phyloP scores from a whole-genome alignment of 2,329 filamentous ascomycete species.

The Hawksworthiomyces lignivorus region DNA sequence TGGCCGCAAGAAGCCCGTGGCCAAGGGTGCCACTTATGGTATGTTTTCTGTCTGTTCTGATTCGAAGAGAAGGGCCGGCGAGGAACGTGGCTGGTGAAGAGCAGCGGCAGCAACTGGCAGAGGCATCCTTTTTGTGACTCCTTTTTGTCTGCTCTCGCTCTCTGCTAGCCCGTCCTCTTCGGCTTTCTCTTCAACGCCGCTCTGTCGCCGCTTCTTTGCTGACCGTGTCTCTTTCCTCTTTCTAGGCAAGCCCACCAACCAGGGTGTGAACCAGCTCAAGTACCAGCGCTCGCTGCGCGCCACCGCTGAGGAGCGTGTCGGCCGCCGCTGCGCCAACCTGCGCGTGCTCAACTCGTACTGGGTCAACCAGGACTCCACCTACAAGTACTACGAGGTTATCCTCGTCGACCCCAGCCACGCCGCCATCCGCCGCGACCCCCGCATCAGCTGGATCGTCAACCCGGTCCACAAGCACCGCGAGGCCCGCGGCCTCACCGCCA shows the following conservation, averaged over 20 bases:
- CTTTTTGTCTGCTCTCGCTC: too few species aligned
- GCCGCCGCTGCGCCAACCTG: conserved; percentile 96
- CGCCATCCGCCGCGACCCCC: conserved; percentile 96
- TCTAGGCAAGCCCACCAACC: conserved; percentile 99
- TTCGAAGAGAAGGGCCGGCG: too few species aligned
- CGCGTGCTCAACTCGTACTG: conserved; percentile 99
- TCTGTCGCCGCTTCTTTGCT: too few species aligned
- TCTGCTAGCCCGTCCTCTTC: too few species aligned
- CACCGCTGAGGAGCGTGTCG: conserved; percentile 99
- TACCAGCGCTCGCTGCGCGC: conserved; percentile 98
- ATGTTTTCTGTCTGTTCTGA: too few species aligned
- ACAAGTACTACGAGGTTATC: conserved; percentile 99
- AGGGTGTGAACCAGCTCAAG: conserved; percentile 99
- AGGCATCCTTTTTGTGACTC: too few species aligned
- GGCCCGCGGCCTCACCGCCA: conserved; percentile 91
- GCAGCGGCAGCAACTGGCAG: too few species aligned
- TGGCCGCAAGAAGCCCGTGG: conserved; percentile 93
- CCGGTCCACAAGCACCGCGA: conserved; percentile 99
- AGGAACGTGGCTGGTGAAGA: too few species aligned
- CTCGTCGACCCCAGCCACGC: conserved; percentile 99
- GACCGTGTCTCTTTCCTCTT: too few species aligned
- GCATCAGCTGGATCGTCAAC: conserved; percentile 99
- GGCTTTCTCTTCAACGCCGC: too few species aligned
- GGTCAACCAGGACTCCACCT: conserved; percentile 99
- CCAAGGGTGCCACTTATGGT: conserved; percentile 99